phyloP scores from a whole-genome alignment of 441 rosid species.

The Gossypium laxum region DNA sequence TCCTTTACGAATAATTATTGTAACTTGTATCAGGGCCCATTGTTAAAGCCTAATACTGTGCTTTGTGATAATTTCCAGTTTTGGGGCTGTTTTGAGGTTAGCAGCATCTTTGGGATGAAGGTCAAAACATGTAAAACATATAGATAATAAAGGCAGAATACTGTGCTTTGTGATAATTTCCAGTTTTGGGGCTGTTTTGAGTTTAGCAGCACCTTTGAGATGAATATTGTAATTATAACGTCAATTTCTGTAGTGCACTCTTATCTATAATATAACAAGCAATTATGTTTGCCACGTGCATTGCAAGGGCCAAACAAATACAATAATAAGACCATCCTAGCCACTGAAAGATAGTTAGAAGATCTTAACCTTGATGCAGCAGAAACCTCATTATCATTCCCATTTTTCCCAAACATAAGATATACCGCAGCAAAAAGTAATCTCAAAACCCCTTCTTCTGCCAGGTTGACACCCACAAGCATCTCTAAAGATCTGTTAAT shows the following conservation, averaged over 20 bases:
- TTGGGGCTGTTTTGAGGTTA: too few species aligned
- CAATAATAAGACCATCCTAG: neutral
- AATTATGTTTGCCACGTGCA: neutral
- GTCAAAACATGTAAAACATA: neutral
- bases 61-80: too few species aligned
- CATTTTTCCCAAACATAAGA: conserved; percentile 53
- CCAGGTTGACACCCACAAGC: conserved; percentile 65
- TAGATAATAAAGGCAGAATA: neutral
- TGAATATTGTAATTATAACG: neutral
- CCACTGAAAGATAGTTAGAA: conserved; percentile 14
- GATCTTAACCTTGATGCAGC: conserved; percentile 71
- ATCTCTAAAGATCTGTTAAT: conserved; percentile 71
- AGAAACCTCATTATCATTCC: conserved; percentile 68
- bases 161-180: too few species aligned
- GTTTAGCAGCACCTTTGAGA: neutral
- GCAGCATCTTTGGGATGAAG: neutral
- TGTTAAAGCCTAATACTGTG: too few species aligned
- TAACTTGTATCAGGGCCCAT: neutral
- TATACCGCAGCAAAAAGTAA: conserved; percentile 69
- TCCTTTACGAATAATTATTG: neutral
- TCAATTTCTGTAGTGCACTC: neutral
- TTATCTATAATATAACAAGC: neutral
- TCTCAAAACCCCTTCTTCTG: conserved; percentile 88
- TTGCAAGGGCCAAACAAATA: neutral
- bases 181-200: too few species aligned